phyloP scores from a whole-genome alignment of 257 asterid genomes.

The Solanum virginianum region DNA sequence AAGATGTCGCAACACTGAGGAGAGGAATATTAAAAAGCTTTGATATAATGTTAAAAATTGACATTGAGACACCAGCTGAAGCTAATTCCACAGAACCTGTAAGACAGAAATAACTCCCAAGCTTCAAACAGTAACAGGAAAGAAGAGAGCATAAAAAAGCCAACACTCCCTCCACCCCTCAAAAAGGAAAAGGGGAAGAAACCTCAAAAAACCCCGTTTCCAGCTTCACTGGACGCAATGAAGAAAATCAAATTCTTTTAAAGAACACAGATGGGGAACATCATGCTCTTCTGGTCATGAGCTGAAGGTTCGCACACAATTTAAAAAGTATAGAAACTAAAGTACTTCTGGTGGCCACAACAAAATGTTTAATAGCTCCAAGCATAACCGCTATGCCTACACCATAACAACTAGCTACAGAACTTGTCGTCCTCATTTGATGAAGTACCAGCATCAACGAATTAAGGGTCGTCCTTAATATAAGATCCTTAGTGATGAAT shows the following conservation, averaged over 20 bases:
- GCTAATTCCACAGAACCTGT: constrained; percentile 89
- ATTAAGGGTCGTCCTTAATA: not conserved
- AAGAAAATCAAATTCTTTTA: not conserved
- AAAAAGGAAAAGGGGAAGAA: not conserved
- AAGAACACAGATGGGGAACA: not conserved
- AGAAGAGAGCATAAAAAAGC: not conserved
- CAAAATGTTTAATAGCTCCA: not conserved
- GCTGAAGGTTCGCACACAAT: not conserved
- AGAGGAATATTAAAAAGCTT: constrained; percentile 90
- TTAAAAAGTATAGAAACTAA: not conserved
- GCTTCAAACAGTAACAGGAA: not conserved
- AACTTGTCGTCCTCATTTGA: not conserved
- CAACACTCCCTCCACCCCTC: not conserved
- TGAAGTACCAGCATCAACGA: not conserved
- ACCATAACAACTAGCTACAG: not conserved
- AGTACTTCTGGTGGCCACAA: not conserved
- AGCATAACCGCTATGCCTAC: not conserved
- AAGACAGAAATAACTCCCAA: not conserved
- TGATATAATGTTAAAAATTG: constrained; percentile 74
- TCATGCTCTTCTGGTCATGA: not conserved
- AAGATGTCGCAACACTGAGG: constrained; percentile 86
- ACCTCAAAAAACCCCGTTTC: not conserved
- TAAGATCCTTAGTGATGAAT: not conserved
- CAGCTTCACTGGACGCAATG: not conserved
- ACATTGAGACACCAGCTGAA: constrained; percentile 86